Conservation (phyloP, 75 land plant species). For the Pseudotsuga menziesii region DNA sequence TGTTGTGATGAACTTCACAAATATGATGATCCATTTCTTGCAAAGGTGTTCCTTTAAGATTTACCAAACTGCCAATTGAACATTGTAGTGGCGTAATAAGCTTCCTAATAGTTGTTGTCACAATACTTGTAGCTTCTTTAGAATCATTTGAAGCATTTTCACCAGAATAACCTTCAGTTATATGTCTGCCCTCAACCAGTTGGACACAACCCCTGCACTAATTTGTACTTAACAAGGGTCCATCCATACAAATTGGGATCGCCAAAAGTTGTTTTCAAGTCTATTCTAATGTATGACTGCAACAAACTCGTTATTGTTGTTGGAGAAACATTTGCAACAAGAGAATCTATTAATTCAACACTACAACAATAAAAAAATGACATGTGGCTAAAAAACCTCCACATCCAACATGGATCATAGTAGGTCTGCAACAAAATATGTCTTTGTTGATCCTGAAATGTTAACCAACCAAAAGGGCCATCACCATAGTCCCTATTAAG, state of each 20-base stretch:
- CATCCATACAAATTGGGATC: conserved; percentile 58
- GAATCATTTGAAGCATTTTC: conserved; percentile 52
- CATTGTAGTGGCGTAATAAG: conserved; percentile 73
- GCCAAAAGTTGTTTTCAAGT: conserved; percentile 76
- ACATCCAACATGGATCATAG: conserved; percentile 77
- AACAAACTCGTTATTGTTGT: conserved; percentile 70
- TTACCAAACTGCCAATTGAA: conserved; percentile 23
- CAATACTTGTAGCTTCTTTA: conserved; percentile 59
- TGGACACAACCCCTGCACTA: conserved; percentile 77
- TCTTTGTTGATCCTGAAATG: conserved; percentile 69
- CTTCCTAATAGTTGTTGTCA: conserved; percentile 46
- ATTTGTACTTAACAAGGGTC: conserved; percentile 69
- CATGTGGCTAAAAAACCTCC: conserved; percentile 69
- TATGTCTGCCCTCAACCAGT: conserved; percentile 28
- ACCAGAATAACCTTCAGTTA: conserved; percentile 39
- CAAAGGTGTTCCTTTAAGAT: conserved; percentile 30
- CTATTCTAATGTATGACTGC: conserved; percentile 73
- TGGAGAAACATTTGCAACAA: conserved; percentile 49
- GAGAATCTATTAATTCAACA: too few species aligned
- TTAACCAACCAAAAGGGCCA: conserved; percentile 87
- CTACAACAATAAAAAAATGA: conserved; percentile 25
- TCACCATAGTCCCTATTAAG: conserved; percentile 75
- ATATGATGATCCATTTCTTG: conserved; percentile 4
- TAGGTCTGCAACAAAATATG: conserved; percentile 78
- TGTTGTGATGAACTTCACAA: background rate